Evolutionary conservation across 2,329 filamentous ascomycete genomes (phyloP), one percentile per base, ranked within the genome.

Genomic region (Claviceps sp.): DNA sequence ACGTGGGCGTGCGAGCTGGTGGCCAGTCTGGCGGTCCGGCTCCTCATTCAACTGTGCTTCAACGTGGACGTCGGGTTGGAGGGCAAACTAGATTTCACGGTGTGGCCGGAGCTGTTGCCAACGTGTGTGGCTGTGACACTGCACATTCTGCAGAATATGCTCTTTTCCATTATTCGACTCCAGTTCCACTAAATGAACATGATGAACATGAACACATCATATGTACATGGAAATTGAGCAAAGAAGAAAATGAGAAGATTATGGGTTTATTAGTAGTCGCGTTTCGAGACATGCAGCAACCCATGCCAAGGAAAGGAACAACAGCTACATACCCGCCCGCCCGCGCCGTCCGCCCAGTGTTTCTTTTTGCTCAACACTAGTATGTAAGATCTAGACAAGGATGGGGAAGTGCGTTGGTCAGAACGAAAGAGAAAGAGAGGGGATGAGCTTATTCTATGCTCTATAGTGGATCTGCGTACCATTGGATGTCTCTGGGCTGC

Each of bases 141-240:
- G 62, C 82, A 85, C 59, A 82, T 85, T 49, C 62, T 85, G 65
- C 82, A 85, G 67, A 85, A 85, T 63, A 85, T 85, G 82, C 65
- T 85, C 52, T 85, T 85, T 67, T 81, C 79, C 46, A 85, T 85
- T 59, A 77, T 84, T 38, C 74, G 81, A 56, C 66, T 85, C 60
- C 75, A 78, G 56, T 85, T 85, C 46, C 54, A 42, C 37, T 55
- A n/a, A 9, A 16, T 11, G 14, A 22, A 5, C 26, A 2, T 38
- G 8, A 22, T 7, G 34, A 24, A 20, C 22, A 49, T 41, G 18
- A 30, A 24, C 5, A 14, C 8, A 48, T n/a, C n/a, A n/a, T n/a
- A n/a, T 18, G 1, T 18, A 18, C 18, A 18, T 18, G 47, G 8
- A 26, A 14, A 3, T 37, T 40, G 22, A 6, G 7, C 8, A 22